Evolutionary conservation across 148 eudicot species (phyloP).

Genomic region (Pouteria glomerata): DNA sequence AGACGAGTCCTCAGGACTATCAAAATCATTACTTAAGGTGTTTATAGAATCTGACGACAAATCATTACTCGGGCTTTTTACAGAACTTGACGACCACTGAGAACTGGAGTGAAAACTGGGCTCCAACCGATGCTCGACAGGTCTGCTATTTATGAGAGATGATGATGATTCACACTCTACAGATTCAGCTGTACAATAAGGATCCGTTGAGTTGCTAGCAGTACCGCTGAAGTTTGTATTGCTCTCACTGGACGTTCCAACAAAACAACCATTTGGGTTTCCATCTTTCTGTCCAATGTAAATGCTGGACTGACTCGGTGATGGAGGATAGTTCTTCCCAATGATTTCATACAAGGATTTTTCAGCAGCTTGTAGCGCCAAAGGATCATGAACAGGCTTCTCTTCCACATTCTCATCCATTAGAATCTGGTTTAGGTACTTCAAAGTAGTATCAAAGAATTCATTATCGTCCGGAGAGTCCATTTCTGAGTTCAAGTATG

Average conservation of each 20-base stretch:
- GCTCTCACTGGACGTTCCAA: constrained; percentile 3
- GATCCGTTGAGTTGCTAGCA: constrained; percentile 1
- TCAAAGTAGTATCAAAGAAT: constrained; percentile 39
- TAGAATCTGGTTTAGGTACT: constrained; percentile 45
- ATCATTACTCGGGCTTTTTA: constrained; percentile 3
- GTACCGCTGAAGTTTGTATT: constrained; percentile 8
- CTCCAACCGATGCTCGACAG: neutral
- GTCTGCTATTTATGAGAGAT: neutral
- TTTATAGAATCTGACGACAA: neutral
- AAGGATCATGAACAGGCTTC: constrained; percentile 28
- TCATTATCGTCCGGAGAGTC: constrained; percentile 23
- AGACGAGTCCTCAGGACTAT: neutral
- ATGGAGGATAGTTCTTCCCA: constrained; percentile 18
- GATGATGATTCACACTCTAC: neutral
- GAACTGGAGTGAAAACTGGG: constrained; percentile 18
- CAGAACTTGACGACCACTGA: neutral
- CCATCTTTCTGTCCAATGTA: constrained; percentile 8
- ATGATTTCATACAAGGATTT: constrained; percentile 46
- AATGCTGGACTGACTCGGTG: neutral
- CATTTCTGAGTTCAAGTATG: neutral
- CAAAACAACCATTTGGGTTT: constrained; percentile 20
- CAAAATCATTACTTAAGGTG: constrained; percentile 2
- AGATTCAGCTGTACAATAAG: neutral
- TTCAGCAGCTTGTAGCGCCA: constrained; percentile 49
- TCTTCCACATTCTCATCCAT: constrained; percentile 51